Conservation (phyloP, 345 rosid species). For the Eucalyptus viminalis region DNA sequence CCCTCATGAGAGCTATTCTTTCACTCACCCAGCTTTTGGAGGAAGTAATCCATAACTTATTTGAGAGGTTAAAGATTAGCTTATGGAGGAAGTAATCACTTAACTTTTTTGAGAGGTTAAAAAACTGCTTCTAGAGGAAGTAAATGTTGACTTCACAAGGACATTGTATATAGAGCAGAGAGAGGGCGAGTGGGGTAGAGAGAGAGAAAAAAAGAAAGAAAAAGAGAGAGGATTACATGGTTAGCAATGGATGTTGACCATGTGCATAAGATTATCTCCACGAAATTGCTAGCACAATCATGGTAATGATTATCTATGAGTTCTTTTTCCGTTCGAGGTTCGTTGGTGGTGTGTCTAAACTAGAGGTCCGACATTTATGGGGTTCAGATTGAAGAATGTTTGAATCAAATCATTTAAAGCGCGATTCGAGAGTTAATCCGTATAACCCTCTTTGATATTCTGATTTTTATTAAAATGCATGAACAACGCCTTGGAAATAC, state of each 20-base stretch:
- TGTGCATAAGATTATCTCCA: not conserved
- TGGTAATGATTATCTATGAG: not conserved
- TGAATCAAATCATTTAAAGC: not conserved
- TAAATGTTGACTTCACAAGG: too few relatives aligned
- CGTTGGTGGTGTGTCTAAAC: not conserved
- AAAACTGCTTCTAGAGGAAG: too few relatives aligned
- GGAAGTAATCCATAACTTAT: too few relatives aligned
- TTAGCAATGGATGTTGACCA: not conserved
- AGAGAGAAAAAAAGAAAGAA: too few relatives aligned
- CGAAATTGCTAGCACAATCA: not conserved
- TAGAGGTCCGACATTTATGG: not conserved
- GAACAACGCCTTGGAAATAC: not conserved
- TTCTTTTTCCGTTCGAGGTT: rapidly evolving
- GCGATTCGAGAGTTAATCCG: rapidly evolving
- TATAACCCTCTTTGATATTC: not conserved
- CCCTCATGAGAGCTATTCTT: too few relatives aligned
- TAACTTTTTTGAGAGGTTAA: too few relatives aligned
- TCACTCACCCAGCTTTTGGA: too few relatives aligned
- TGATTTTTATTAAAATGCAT: not conserved
- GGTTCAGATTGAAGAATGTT: not conserved
- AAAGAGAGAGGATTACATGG: too few relatives aligned
- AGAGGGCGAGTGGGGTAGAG: too few relatives aligned
- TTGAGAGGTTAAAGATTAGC: too few relatives aligned
- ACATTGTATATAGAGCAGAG: too few relatives aligned
- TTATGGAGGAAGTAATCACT: too few relatives aligned